These are phyloP conservation scores for Cupressus sempervirens DNA, from an alignment of 75 land plant species.

Conservation along the genomic window DNA sequence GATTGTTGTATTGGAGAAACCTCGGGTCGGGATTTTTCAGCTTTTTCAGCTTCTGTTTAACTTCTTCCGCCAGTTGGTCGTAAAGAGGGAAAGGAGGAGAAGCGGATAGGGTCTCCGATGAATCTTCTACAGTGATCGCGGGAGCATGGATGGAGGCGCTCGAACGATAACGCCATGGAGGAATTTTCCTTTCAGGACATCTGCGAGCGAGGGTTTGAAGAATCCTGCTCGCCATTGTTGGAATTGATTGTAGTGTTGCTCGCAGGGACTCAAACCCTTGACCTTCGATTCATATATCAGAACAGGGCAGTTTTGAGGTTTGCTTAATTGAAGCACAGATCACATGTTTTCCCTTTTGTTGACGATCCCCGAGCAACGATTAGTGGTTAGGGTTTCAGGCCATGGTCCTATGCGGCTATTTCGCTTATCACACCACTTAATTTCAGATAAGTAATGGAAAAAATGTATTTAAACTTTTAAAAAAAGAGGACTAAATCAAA, in stretches of 20 bases:
- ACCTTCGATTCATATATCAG: neutral
- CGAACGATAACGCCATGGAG: slow-evolving; percentile 7
- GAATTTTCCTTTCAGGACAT: neutral
- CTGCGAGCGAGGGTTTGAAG: slow-evolving; percentile 30
- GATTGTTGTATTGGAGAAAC: slow-evolving; percentile 71
- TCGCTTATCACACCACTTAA: too few relatives aligned
- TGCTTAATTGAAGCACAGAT: too few relatives aligned
- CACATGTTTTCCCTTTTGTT: too few relatives aligned
- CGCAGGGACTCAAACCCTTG: neutral
- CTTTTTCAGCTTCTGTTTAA: slow-evolving; percentile 39
- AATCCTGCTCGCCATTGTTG: slow-evolving; percentile 29
- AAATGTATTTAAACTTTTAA: too few relatives aligned
- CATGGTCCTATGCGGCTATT: too few relatives aligned
- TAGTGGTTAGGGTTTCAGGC: too few relatives aligned
- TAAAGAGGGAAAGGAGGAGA: slow-evolving; percentile 34
- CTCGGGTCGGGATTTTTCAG: slow-evolving; percentile 73
- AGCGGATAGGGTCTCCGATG: slow-evolving; percentile 18
- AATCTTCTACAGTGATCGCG: neutral
- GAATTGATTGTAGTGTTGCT: neutral
- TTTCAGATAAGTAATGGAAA: too few relatives aligned
- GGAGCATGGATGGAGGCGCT: slow-evolving; percentile 11
- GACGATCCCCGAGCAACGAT: too few relatives aligned
- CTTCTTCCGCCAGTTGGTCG: slow-evolving; percentile 45
- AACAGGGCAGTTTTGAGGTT: too few relatives aligned
- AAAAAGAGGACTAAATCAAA: too few relatives aligned